phyloP scores from a whole-genome alignment of 2,329 filamentous ascomycete genomes.

The Lizonia empirigonia region DNA sequence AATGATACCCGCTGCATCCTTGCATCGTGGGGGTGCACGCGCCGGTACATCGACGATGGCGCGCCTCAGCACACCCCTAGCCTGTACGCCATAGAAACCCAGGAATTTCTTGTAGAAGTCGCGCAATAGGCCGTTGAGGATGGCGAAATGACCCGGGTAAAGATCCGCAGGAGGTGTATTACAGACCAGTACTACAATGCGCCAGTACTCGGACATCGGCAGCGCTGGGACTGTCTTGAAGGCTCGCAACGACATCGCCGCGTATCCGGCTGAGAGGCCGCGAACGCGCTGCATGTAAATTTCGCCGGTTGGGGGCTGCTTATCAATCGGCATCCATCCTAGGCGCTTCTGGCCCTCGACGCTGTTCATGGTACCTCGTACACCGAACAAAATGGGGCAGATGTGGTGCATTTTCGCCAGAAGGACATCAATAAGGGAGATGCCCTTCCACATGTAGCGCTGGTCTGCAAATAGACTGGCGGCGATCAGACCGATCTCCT shows the following conservation, averaged over 20 bases:
- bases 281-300: slow-evolving; percentile 81
- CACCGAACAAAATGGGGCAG: slow-evolving; percentile 86
- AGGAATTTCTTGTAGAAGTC: slow-evolving; percentile 77
- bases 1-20: slow-evolving; percentile 38
- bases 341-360: slow-evolving; percentile 43
- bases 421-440: slow-evolving; percentile 78
- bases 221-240: slow-evolving; percentile 71
- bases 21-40: slow-evolving; percentile 33
- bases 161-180: slow-evolving; percentile 68
- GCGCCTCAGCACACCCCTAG: slow-evolving; percentile 69
- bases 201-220: slow-evolving; percentile 84
- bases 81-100: slow-evolving; percentile 78
- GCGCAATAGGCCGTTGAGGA: slow-evolving; percentile 60
- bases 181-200: slow-evolving; percentile 73
- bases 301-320: slow-evolving; percentile 59
- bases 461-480: slow-evolving; percentile 75
- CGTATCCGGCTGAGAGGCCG: slow-evolving; percentile 82
- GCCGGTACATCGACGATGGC: slow-evolving; percentile 76
- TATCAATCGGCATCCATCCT: slow-evolving; percentile 36
- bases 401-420: slow-evolving; percentile 82
- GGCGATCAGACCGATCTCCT: slow-evolving; percentile 78
- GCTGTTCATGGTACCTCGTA: slow-evolving; percentile 76
- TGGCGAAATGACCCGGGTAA: slow-evolving; percentile 55
- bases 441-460: slow-evolving; percentile 69
- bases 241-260: slow-evolving; percentile 77